Percentiles rank a stretch among this genome's conserved stretches.
phyloP scores from a whole-genome alignment of 176 grass and related monocot genomes.

The Metroxylon sagu region DNA sequence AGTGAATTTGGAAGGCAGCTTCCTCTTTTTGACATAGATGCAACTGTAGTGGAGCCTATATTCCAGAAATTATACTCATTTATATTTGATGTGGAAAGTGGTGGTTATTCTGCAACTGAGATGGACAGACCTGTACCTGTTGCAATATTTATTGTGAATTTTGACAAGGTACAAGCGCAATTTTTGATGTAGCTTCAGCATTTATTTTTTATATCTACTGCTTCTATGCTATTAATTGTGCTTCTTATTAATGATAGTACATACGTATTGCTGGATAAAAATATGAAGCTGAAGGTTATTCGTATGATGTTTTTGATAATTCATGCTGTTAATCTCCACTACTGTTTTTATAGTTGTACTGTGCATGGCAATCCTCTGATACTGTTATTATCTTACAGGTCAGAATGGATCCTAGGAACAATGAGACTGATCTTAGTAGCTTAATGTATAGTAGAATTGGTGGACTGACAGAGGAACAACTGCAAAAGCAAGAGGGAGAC shows the following conservation, averaged over 20 bases:
- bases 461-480: conserved; percentile 80
- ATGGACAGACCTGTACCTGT: conserved; percentile 75
- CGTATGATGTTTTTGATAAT: no score
- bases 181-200: no score
- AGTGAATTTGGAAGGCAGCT: conserved; percentile 90
- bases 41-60: conserved; percentile 62
- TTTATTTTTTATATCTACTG: no score
- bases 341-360: background rate
- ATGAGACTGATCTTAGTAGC: conserved; percentile 58
- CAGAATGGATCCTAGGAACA: conserved; percentile 98
- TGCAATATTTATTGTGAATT: conserved; percentile 95
- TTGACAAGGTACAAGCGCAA: conserved; percentile 76
- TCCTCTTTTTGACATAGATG: conserved; percentile 95
- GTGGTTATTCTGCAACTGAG: conserved; percentile 64
- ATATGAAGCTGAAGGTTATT: no score
- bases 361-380: background rate
- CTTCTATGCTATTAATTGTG: no score
- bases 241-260: no score
- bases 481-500: conserved; percentile 86
- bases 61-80: conserved; percentile 88
- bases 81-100: conserved; percentile 86
- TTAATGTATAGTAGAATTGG: conserved; percentile 56
- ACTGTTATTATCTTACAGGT: conserved; percentile 32
- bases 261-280: no score
- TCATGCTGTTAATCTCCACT: no score